phyloP scores from a whole-genome alignment of 163 green algal species.

The Trebouxiophyceae sp. region DNA sequence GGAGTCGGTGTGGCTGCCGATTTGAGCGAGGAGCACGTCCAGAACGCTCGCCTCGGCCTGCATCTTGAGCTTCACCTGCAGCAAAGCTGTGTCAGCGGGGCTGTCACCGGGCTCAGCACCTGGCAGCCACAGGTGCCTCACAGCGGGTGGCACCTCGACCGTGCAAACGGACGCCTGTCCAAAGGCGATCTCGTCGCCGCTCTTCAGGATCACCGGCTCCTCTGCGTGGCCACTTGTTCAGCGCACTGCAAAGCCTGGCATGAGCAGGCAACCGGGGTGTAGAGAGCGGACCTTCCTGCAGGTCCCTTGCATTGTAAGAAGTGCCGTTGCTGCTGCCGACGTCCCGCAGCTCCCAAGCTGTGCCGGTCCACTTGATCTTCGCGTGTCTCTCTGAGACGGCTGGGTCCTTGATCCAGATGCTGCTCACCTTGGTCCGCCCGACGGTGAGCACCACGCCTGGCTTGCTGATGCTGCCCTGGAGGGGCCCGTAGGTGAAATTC shows the following conservation, averaged over 20 bases:
- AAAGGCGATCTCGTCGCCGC: too few species aligned
- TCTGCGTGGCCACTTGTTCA: not conserved
- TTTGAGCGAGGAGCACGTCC: too few species aligned
- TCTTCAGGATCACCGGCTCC: not conserved
- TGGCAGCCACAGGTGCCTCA: too few species aligned
- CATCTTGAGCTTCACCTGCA: too few species aligned
- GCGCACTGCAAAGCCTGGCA: not conserved
- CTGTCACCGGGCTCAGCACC: too few species aligned
- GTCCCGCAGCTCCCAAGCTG: constrained; percentile 47
- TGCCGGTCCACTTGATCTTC: constrained; percentile 36
- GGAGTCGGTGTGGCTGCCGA: too few species aligned
- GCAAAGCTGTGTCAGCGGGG: too few species aligned
- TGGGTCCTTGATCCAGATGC: constrained; percentile 57
- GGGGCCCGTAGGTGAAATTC: constrained; percentile 14
- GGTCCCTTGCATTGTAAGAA: constrained; percentile 35
- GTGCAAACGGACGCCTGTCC: too few species aligned
- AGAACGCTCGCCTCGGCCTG: too few species aligned
- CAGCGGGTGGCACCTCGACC: too few species aligned
- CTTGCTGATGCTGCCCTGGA: constrained; percentile 9
- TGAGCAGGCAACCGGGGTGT: constrained; percentile 10
- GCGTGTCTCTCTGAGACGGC: constrained; percentile 62
- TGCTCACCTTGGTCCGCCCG: constrained; percentile 22
- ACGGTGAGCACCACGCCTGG: constrained; percentile 21
- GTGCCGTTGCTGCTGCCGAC: constrained; percentile 68
- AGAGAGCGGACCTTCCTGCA: too few species aligned